Conservation (phyloP, 2,329 filamentous ascomycete genomes). For the Westerdykella ornata region DNA sequence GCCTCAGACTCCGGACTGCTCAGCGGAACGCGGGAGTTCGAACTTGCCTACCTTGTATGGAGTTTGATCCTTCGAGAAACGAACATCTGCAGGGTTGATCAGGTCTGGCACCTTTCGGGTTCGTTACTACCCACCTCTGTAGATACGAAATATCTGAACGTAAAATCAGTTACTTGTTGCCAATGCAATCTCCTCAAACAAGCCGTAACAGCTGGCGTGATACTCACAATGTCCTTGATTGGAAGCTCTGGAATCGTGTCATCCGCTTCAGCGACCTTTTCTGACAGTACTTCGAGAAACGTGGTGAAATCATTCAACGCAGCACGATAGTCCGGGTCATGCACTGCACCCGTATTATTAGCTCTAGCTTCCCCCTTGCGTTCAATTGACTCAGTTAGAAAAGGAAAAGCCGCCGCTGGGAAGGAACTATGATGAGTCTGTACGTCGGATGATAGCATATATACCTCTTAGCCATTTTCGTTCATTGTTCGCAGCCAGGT, state of each 20-base stretch:
- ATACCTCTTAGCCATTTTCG: slow-evolving; percentile 58
- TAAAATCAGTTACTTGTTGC: slow-evolving; percentile 8
- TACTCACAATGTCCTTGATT: slow-evolving; percentile 65
- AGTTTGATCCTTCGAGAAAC: slow-evolving; percentile 76
- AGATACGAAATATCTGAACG: slow-evolving; percentile 67
- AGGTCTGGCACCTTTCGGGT: background rate
- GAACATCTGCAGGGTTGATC: slow-evolving; percentile 51
- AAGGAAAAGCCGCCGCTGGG: too few species aligned
- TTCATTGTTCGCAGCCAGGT: slow-evolving; percentile 56
- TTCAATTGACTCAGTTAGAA: too few species aligned
- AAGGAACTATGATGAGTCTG: too few species aligned
- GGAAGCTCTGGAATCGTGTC: slow-evolving; percentile 81
- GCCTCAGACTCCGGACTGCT: too few species aligned
- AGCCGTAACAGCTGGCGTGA: background rate
- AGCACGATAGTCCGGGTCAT: slow-evolving; percentile 72
- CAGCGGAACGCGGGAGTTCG: too few species aligned
- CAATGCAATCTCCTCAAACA: background rate
- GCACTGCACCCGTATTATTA: slow-evolving; percentile 47
- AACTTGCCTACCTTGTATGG: slow-evolving; percentile 74
- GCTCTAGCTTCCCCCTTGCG: background rate
- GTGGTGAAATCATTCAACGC: slow-evolving; percentile 74
- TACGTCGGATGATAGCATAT: slow-evolving; percentile 7
- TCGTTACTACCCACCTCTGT: slow-evolving; percentile 47
- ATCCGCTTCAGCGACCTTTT: slow-evolving; percentile 64
- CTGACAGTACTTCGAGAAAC: slow-evolving; percentile 66